Conservation (phyloP, 805 yeast species). For the Schizosaccharomyces cryophilus region DNA sequence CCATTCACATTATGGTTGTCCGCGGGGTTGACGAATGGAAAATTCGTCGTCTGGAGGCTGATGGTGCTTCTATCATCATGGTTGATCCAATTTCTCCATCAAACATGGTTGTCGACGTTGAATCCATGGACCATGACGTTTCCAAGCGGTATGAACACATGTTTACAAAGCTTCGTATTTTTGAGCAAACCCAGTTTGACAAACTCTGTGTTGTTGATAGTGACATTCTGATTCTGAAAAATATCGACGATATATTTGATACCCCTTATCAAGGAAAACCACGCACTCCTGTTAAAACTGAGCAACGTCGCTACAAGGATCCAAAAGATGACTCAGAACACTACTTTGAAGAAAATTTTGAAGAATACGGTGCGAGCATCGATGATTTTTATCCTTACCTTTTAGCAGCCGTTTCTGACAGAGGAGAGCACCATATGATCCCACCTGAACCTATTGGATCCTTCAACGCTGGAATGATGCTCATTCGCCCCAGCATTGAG, state of each 20-base stretch:
- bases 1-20: not conserved
- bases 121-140: not conserved
- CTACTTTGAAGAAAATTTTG: not conserved
- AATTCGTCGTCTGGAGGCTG: not conserved
- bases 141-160: slow-evolving; percentile 35
- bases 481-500: not conserved
- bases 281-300: not conserved
- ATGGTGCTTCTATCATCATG: not conserved
- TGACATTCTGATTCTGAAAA: slow-evolving; percentile 31
- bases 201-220: slow-evolving; percentile 31
- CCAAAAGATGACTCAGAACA: not conserved
- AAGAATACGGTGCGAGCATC: not conserved
- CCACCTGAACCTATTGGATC: not conserved
- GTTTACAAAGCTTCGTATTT: slow-evolving; percentile 37
- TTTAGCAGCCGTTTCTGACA: not conserved
- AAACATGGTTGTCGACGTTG: not conserved
- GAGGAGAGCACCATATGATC: not conserved
- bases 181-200: slow-evolving; percentile 25
- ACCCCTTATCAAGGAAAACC: not conserved
- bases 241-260: slow-evolving; percentile 37
- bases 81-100: not conserved
- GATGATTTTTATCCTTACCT: not conserved
- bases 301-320: not conserved
- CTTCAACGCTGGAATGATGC: not conserved
- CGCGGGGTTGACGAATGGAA: slow-evolving; percentile 1